Evolutionary conservation across 441 rosid species (phyloP).

Genomic region (Erysimum pusillum): DNA sequence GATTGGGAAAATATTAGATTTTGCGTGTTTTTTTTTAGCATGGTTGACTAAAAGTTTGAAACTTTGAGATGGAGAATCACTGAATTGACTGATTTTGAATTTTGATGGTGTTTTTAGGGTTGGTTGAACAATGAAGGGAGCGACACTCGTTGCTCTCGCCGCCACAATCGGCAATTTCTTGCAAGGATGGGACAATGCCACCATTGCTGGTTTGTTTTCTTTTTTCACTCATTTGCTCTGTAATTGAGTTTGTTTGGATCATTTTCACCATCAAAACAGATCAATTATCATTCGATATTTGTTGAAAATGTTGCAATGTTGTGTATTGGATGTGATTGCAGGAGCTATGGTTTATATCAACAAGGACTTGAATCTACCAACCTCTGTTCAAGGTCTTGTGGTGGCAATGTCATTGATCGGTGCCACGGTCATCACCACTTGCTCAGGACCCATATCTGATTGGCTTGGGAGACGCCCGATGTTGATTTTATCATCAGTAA

Average conservation of each 20-base stretch:
- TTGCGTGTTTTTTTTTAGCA: not conserved
- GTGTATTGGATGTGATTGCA: slow-evolving; percentile 44
- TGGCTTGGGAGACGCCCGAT: slow-evolving; percentile 83
- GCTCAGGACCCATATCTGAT: slow-evolving; percentile 80
- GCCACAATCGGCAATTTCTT: slow-evolving; percentile 80
- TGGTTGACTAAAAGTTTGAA: slow-evolving; percentile 30
- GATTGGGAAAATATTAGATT: not conserved
- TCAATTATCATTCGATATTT: not conserved
- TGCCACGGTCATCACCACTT: slow-evolving; percentile 73
- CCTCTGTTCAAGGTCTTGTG: slow-evolving; percentile 75
- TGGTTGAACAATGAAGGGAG: slow-evolving; percentile 65
- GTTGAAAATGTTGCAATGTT: not conserved
- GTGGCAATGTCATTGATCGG: slow-evolving; percentile 86
- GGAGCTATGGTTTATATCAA: slow-evolving; percentile 76
- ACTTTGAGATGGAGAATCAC: slow-evolving; percentile 21
- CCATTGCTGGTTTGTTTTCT: slow-evolving; percentile 71
- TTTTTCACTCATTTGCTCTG: slow-evolving; percentile 20
- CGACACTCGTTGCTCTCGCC: slow-evolving; percentile 75
- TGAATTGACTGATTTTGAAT: slow-evolving; percentile 16
- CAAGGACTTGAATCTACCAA: slow-evolving; percentile 59
- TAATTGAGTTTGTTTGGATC: not conserved
- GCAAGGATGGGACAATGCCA: slow-evolving; percentile 93
- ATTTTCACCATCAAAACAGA: not conserved
- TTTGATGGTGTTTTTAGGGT: slow-evolving; percentile 19
- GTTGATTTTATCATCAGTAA: slow-evolving; percentile 67